These are phyloP conservation scores for Paralagenidium karlingii DNA, from an alignment of 352 stramenopile genomes.

Conservation along the genomic window DNA sequence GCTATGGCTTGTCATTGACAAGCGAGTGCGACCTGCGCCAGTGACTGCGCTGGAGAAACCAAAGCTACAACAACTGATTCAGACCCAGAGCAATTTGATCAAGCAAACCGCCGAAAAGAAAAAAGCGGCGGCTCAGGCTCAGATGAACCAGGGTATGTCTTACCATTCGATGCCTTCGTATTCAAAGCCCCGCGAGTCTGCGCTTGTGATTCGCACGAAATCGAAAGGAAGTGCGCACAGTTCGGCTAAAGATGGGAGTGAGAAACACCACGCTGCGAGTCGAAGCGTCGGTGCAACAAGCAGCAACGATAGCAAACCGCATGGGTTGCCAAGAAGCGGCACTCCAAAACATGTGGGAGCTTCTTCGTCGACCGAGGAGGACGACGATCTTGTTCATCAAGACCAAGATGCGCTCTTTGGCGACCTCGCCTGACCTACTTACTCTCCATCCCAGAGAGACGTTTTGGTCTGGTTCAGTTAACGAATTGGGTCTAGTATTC, in stretches of 20 bases:
- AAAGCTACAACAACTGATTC: slow-evolving; percentile 21
- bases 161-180: slow-evolving; percentile 31
- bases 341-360: neutral
- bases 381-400: neutral
- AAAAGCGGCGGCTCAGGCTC: slow-evolving; percentile 14
- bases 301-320: neutral
- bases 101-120: slow-evolving; percentile 12
- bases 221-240: slow-evolving; percentile 10
- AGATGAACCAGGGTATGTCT: slow-evolving; percentile 5
- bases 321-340: neutral
- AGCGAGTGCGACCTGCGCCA: slow-evolving; percentile 13
- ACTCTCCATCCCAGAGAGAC: neutral
- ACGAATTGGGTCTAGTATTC: neutral
- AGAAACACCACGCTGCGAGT: neutral
- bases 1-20: slow-evolving; percentile 55
- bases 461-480: no score
- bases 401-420: neutral
- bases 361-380: neutral
- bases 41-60: slow-evolving; percentile 32
- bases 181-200: slow-evolving; percentile 65
- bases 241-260: neutral
- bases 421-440: neutral
- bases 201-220: slow-evolving; percentile 67
- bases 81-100: neutral
- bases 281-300: neutral